Evolutionary conservation across 2,329 filamentous ascomycete genomes (phyloP).

Genomic region (Colletotrichum sidae): DNA sequence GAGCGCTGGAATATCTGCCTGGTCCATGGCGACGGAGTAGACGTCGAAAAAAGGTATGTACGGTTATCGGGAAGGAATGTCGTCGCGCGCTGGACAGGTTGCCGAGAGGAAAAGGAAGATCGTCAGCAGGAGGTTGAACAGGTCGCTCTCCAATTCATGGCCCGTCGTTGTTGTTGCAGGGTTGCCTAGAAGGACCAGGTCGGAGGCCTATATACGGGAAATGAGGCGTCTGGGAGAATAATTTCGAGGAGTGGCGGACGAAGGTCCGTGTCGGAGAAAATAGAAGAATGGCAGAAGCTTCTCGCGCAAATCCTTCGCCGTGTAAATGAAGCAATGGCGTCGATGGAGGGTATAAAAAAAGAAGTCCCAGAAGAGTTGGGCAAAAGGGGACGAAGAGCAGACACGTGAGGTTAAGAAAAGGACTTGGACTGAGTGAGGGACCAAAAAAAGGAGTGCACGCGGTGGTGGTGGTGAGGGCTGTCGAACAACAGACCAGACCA

Average conservation of each 20-base stretch:
- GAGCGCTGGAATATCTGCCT: constrained; percentile 74
- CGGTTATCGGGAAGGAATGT: constrained; percentile 7
- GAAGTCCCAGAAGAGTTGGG: constrained; percentile 7
- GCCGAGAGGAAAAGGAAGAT: constrained; percentile 17
- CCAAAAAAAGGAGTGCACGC: constrained; percentile 25
- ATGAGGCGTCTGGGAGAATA: constrained; percentile 23
- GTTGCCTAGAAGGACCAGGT: not conserved
- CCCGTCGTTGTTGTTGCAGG: constrained; percentile 22
- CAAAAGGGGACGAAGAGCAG: constrained; percentile 1
- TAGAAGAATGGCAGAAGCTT: constrained; percentile 27
- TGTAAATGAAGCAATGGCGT: constrained; percentile 13
- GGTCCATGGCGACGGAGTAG: constrained; percentile 64
- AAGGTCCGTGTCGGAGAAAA: constrained; percentile 27
- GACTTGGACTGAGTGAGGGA: constrained; percentile 10
- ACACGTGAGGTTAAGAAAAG: constrained; percentile 14
- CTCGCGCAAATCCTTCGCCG: constrained; percentile 21
- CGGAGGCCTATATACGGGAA: not conserved
- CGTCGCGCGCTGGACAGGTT: constrained; percentile 19
- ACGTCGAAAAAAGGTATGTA: constrained; percentile 8
- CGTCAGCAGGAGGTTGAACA: constrained; percentile 27
- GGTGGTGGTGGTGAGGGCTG: constrained; percentile 27
- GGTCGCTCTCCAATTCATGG: constrained; percentile 29
- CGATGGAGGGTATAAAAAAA: constrained; percentile 27
- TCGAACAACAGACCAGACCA: constrained; percentile 32
- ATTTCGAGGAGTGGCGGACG: constrained; percentile 13